Base-by-base conservation (phyloP, 352 stramenopile species). In the Pythium guiyangense region DNA sequence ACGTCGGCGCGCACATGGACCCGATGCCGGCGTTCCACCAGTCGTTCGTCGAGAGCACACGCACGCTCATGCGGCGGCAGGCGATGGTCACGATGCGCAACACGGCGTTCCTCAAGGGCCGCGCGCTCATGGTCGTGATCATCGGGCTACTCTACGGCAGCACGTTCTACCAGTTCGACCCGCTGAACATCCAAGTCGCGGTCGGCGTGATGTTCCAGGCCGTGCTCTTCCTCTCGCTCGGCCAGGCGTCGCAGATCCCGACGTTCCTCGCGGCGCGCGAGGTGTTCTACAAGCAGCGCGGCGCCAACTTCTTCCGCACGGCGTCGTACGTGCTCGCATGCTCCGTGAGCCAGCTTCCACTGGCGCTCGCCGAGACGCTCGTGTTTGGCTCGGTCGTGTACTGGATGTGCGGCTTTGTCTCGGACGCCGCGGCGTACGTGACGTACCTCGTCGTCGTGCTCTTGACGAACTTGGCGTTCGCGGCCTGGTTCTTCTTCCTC, bases 251-350 rank as follows among this genome's bases (percentile, higher is more conserved):
- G 8, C 75, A 88, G 48, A 63, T 97, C 10, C 81, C 87, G 17
- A 85, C 79, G 11, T 84, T 93, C 54, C 80, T 92, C 52, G 63
- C 74, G 10, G 62, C 63, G 15, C 70, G 71, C 8, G 58, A 46
- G 17, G 63, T 86, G 20, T 96, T 88, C 68, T 93, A 94, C 74
- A 94, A 92, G 51, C 86, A 96, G 31, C 68, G 71, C 9, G 70
- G 75, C 37, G 63, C 73, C 11, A 89, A 92, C 63, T 93, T 93
- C 49, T 87, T 81, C 50, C 73, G 76, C 22, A 70, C 83, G 9
- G 73, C 70, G 3, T 62, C 77, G 17, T 95, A 91, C 57, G 70
- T 92, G 31, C 39, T 91, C 39, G 78, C 64, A 14, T 69, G 60
- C 14, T 68, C 72, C 4, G 34, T 79, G 9, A 63, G 63, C 52